A percentile compares a stretch with the other conserved stretches of the same genome.
Conservation (phyloP, 306 rosid genomes). For the Abrus precatorius region DNA sequence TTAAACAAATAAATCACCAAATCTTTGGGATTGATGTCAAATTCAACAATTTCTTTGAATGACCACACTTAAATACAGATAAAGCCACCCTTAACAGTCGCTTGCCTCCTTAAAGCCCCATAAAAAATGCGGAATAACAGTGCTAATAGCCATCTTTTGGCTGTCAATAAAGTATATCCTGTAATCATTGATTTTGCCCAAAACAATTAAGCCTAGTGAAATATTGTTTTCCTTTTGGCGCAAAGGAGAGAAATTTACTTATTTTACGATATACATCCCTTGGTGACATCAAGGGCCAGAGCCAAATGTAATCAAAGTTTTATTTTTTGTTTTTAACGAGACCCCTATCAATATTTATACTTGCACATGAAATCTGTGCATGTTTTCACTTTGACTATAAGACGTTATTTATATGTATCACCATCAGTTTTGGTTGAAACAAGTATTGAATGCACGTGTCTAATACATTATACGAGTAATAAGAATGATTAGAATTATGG, state of each 20-base stretch:
- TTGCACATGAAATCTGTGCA: not conserved
- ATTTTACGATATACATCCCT: not conserved
- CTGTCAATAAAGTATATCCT: conserved; percentile 21
- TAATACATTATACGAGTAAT: not conserved
- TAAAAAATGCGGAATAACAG: conserved; percentile 31
- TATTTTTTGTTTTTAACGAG: not conserved
- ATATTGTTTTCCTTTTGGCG: not conserved
- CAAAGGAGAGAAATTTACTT: not conserved
- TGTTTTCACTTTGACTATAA: not conserved
- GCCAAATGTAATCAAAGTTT: not conserved
- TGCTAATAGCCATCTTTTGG: conserved; percentile 38
- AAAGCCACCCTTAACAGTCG: conserved; percentile 26
- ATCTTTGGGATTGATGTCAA: conserved; percentile 35
- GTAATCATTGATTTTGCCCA: not conserved
- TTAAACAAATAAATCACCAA: conserved; percentile 30
- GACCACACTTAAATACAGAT: conserved; percentile 16
- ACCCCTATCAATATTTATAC: not conserved
- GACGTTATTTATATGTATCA: not conserved
- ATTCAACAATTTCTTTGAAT: conserved; percentile 46
- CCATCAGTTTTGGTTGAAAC: not conserved
- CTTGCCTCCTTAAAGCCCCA: conserved; percentile 43
- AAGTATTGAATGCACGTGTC: not conserved
- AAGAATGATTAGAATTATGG: no score
- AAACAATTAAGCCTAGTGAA: not conserved
- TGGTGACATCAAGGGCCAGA: not conserved